Base-by-base conservation (phyloP, 495 filamentous ascomycete genomes). In the Penicillium bovifimosum region DNA sequence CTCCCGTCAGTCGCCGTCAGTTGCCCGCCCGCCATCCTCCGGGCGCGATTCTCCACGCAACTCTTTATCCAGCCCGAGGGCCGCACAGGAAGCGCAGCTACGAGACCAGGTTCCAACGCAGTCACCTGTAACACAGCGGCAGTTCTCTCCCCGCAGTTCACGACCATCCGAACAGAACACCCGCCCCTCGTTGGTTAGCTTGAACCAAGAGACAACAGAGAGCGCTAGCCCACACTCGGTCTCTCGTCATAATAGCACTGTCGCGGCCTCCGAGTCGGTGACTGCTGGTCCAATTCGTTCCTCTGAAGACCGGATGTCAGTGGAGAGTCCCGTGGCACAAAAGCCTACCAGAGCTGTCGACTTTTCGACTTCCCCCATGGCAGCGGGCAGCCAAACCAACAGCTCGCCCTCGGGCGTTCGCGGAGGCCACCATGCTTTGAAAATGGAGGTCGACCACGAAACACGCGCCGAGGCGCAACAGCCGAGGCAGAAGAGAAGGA, bases 141-240 rank as follows among this genome's bases (percentile, higher is more conserved):
- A 64, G 7, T 47, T 62, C 20, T 61, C 64, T 20, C 62, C 64
- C 9, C 60, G 59, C 34, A 59, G 69, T 38, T 63, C 63, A 2
- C 61, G 66, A 28, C 59, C 62, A 1, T 53, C 60, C n/a, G 72
- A 75, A 14, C 50, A 61, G 2, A 51, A 59, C 6, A 42, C 65
- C 17, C 65, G 61, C 9, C 56, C 55, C 35, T 44, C 53, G n/a
- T 53, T 68, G 6, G 31, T 50, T 13, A 53, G 56, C 16, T 44
- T 52, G 7, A 73, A 80, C 20, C 62, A 69, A 55, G 70, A 76
- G 45, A 56, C 62, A 11, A 66, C 66, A 29, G 62, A 73, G 32
- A 76, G 66, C 50, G 68, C 75, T 9, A 79, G 76, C 41, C 75
- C 76, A 7, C 72, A 73, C 48, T 68, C 72, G 28, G 63, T 62